phyloP scores from a whole-genome alignment of 495 filamentous ascomycete genomes.

The Hypoxylon trugodes region DNA sequence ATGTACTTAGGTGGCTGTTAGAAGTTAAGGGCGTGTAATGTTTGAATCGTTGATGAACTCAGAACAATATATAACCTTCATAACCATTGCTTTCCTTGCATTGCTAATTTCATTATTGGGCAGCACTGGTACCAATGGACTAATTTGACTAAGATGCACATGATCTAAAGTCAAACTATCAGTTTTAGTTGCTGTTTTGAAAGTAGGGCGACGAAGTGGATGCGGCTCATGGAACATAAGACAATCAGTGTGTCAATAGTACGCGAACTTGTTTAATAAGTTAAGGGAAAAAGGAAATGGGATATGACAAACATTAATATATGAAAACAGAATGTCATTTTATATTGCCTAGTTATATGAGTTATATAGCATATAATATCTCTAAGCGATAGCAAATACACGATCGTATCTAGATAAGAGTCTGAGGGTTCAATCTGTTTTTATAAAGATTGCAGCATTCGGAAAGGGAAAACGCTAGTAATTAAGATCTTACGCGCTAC shows the following conservation, averaged over 20 bases:
- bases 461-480: too few species aligned
- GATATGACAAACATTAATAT: neutral
- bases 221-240: slow-evolving; percentile 3
- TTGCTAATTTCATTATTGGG: neutral
- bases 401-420: neutral
- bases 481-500: slow-evolving; percentile 33
- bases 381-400: too few species aligned
- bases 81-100: neutral
- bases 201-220: slow-evolving; percentile 1
- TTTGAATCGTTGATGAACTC: neutral
- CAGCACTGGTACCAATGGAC: neutral
- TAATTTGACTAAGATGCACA: neutral
- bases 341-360: neutral
- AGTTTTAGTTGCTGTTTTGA: slow-evolving; percentile 4
- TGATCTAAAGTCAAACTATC: neutral
- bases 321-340: neutral
- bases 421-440: too few species aligned
- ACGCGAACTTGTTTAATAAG: neutral
- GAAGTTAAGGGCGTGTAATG: too few species aligned
- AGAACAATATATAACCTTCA: neutral
- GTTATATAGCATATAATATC: too few species aligned
- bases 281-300: neutral
- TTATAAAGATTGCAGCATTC: too few species aligned
- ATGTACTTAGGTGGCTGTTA: too few species aligned
- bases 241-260: slow-evolving; percentile 11